Evolutionary conservation across 345 rosid species (phyloP).

Genomic region (Streptanthus diversifolius): DNA sequence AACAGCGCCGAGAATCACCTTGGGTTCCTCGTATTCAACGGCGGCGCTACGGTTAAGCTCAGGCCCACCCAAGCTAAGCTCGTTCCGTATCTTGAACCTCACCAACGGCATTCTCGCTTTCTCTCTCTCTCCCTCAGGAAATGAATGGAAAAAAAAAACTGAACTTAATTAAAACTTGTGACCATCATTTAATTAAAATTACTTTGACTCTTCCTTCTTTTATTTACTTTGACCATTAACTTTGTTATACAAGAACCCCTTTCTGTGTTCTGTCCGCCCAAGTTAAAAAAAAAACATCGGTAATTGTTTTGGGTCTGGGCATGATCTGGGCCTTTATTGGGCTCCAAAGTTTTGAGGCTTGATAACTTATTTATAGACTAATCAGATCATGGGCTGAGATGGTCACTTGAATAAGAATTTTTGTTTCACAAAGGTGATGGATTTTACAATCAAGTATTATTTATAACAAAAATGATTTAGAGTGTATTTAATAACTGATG

Average conservation of each 20-base stretch:
- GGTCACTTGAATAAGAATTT: too few relatives aligned
- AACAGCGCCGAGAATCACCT: slow-evolving; percentile 69
- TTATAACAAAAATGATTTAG: too few relatives aligned
- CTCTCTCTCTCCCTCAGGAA: slow-evolving; percentile 3
- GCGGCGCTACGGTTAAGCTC: slow-evolving; percentile 47
- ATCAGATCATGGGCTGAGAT: too few relatives aligned
- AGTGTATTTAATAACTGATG: too few relatives aligned
- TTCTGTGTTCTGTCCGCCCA: background rate
- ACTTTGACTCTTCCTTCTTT: background rate
- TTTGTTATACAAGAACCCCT: background rate
- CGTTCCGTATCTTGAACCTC: slow-evolving; percentile 70
- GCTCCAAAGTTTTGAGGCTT: background rate
- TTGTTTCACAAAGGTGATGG: too few relatives aligned
- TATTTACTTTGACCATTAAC: too few relatives aligned
- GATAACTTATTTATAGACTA: too few relatives aligned
- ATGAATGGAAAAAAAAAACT: background rate
- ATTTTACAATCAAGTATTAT: too few relatives aligned
- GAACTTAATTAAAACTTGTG: background rate
- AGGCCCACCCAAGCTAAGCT: slow-evolving; percentile 63
- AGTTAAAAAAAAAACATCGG: background rate
- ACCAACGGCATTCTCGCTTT: slow-evolving; percentile 67
- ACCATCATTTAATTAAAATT: background rate
- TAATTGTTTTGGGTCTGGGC: background rate
- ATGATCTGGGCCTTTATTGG: background rate
- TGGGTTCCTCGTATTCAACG: slow-evolving; percentile 72